phyloP scores from a whole-genome alignment of 1,284 basidiomycete genomes.

The Cryptococcus sp. region DNA sequence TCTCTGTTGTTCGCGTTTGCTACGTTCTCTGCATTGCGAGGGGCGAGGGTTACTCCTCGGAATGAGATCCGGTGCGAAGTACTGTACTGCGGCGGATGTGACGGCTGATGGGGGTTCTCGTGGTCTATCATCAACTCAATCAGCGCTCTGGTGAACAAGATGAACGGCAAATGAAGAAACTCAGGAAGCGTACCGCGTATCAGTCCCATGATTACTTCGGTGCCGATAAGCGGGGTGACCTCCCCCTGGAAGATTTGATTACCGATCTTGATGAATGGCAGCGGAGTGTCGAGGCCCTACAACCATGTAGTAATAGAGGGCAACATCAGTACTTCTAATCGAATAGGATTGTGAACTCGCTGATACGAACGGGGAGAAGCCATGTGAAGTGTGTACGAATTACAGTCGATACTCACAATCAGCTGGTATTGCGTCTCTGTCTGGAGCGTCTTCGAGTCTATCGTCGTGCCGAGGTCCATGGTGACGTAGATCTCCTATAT shows the following conservation, averaged over 20 bases:
- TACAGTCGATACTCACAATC: conserved; percentile 31
- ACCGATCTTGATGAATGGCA: conserved; percentile 50
- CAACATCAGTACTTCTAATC: neutral
- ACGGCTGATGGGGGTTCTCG: conserved; percentile 32
- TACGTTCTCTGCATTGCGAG: neutral
- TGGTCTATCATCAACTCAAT: conserved; percentile 25
- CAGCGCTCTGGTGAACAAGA: neutral
- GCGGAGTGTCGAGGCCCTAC: conserved; percentile 50
- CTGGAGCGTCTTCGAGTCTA: conserved; percentile 37
- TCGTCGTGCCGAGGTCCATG: conserved; percentile 42
- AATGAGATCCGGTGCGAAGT: conserved; percentile 38
- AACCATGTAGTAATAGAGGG: neutral
- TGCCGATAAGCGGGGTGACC: conserved; percentile 43
- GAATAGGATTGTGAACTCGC: neutral
- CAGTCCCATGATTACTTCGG: conserved; percentile 46
- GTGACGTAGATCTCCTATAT: conserved; percentile 41
- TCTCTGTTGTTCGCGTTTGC: neutral
- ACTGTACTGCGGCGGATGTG: conserved; percentile 34
- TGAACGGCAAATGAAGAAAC: neutral
- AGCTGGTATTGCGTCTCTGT: conserved; percentile 45
- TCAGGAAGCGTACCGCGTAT: conserved; percentile 33
- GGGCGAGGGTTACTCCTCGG: conserved; percentile 29
- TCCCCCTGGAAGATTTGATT: conserved; percentile 49
- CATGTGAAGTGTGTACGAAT: too few species aligned
- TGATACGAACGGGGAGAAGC: neutral